Evolutionary conservation across 2,329 filamentous ascomycete species (phyloP).

Genomic region (Trichothecium sympodiale): DNA sequence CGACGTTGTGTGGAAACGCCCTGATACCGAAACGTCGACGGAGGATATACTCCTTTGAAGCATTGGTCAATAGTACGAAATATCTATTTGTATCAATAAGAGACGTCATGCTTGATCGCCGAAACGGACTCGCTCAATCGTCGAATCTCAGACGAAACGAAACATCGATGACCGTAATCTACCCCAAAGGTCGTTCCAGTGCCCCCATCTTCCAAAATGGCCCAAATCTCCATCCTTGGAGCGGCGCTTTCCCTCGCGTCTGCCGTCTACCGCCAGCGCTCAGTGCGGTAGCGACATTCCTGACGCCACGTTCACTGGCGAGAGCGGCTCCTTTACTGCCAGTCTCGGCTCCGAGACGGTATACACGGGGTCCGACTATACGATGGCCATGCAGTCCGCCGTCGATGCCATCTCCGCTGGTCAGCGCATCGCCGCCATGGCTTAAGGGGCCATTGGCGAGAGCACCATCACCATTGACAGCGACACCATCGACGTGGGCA

Average conservation of each 20-base stretch:
- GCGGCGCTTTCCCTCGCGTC: conserved; percentile 29
- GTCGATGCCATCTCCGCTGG: conserved; percentile 38
- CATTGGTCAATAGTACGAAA: too few relatives aligned
- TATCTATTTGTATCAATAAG: too few relatives aligned
- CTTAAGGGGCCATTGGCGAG: conserved; percentile 43
- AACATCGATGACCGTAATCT: too few relatives aligned
- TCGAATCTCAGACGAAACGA: too few relatives aligned
- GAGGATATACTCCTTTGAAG: too few relatives aligned
- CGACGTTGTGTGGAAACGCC: too few relatives aligned
- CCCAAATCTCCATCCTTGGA: conserved; percentile 22
- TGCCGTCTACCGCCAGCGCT: conserved; percentile 21
- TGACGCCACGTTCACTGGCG: conserved; percentile 34
- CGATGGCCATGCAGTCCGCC: conserved; percentile 40
- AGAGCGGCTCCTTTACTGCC: conserved; percentile 30
- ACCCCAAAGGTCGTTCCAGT: too few relatives aligned
- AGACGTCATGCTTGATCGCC: too few relatives aligned
- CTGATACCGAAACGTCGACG: too few relatives aligned
- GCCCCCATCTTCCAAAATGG: conserved; percentile 19
- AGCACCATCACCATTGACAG: conserved; percentile 36
- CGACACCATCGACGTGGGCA: conserved; percentile 38
- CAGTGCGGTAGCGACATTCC: conserved; percentile 38
- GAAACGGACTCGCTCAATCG: too few relatives aligned
- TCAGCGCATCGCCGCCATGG: conserved; percentile 41
- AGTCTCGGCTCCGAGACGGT: conserved; percentile 29
- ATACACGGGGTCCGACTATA: conserved; percentile 43